Evolutionary conservation across 2,329 filamentous ascomycete species (phyloP).

Genomic region (Fusarium sulawesiense): DNA sequence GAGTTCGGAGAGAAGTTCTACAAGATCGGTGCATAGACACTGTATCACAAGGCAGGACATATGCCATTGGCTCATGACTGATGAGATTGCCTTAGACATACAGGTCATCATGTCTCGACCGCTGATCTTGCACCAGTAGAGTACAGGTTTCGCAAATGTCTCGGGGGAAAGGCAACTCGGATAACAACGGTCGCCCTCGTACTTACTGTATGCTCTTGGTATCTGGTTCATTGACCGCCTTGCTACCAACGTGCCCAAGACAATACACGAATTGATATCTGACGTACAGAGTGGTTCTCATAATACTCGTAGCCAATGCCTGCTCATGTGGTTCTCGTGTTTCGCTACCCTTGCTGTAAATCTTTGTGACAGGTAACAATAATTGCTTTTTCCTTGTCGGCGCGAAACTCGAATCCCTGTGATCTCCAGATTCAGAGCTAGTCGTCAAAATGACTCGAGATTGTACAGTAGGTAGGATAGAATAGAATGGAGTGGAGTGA

Average conservation of each 20-base stretch:
- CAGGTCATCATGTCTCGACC: not conserved
- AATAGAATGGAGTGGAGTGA: not conserved
- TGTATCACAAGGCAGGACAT: not conserved
- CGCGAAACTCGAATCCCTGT: conserved; percentile 2
- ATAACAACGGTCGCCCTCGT: not conserved
- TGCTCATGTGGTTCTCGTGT: conserved; percentile 13
- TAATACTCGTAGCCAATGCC: conserved; percentile 2
- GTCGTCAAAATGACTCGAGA: conserved; percentile 15
- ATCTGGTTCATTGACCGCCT: conserved; percentile 5
- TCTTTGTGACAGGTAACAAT: conserved; percentile 12
- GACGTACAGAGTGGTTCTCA: not conserved
- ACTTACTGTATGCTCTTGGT: not conserved
- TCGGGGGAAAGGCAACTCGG: not conserved
- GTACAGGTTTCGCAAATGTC: not conserved
- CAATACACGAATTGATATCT: not conserved
- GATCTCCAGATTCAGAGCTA: not conserved
- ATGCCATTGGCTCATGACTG: not conserved
- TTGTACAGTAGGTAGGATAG: not conserved
- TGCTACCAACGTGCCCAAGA: not conserved
- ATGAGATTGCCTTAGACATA: not conserved
- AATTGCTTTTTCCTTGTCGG: conserved; percentile 14
- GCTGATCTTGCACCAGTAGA: not conserved
- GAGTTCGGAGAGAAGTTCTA: conserved; percentile 74
- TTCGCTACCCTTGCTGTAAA: conserved; percentile 17
- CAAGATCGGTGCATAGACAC: conserved; percentile 67